Base-by-base conservation (phyloP, 1,139 yeast species). In the Taphrina populina region DNA sequence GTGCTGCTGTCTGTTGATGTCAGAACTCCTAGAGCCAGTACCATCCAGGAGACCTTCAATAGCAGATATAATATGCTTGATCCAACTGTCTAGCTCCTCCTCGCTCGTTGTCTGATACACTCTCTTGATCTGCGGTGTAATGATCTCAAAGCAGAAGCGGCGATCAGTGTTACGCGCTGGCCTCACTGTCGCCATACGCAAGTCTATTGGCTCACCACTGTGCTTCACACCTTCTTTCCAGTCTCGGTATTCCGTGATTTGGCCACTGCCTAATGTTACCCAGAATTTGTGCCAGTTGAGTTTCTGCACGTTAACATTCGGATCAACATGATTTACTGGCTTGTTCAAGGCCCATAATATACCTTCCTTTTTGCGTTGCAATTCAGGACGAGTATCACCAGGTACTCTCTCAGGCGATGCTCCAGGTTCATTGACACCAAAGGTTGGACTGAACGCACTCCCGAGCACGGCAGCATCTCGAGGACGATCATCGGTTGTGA, bases 271-370 rank as follows among this genome's bases (percentile, higher is more conserved):
- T 52, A 87, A 72, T 0, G 82, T 88, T 1, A 88, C 87, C 94
- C 95, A 86, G 68, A 84, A 90, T 65, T 87, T 87, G 68, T 88
- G 95, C 96, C 95, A 88, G 5, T 73, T 73, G 29, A 79, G 80
- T 63, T 83, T 84, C 8, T 86, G 85, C 59, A 82, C 81, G 1
- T 32, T 41, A 17, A 57, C 60, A 1, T 87, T 73, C 1, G 69
- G 71, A 37, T 72, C 76, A 60, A 24, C 67, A 49, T 54, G 66
- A 7, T 68, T 71, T 1, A 69, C 71, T 1, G 77, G 75, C 13
- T 74, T 65, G 23, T 71, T 70, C 67, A 73, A 66, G 0, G 86
- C 80, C 74, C 83, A 82, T 13, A 84, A 67, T 20, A 84, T 74
- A 0, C 90, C 90, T 44, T 76, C 78, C 59, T 75, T 76, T 46